Evolutionary conservation across 768 basidiomycete genomes (phyloP), one percentile per base, ranked within the genome.

Genomic region (Fibroporia radiculosa): DNA sequence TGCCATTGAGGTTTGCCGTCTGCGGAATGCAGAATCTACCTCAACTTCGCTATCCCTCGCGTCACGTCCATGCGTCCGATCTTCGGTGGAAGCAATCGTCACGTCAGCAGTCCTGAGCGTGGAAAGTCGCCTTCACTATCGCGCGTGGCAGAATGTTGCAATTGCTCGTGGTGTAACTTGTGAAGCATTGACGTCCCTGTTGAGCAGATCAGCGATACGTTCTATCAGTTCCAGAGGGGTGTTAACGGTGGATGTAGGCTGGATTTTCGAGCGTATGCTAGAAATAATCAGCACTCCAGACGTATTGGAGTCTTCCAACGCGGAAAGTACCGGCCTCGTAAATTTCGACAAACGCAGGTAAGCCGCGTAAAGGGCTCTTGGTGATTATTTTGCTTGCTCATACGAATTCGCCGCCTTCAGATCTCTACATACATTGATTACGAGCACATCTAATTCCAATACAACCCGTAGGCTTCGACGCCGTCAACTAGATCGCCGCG

Each of bases 281-380:
- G 89, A 91, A 58, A 69, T 91, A 37, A 75, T 90, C 47, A 78
- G 81, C 22, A 73, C 80, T 41, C 80, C 86, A 3, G 86, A 92
- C 58, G 69, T 80, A 13, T 63, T 87, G 6, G 74, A 78, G 37
- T 70, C 77, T 13, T 57, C 69, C 1, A 58, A 66, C n/a, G 71
- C 73, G 27, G 77, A 78, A 49, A 70, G 70, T 27, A 71, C 73
- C 33, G 72, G 66, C 28, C 72, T 91, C 28, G 73, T 92, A 35
- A 91, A 89, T 56, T 78, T 89, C 52, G 82, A 89, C 50, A 92
- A 92, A 56, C 74, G 89, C 50, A 77, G 88, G 87, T 86, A 54
- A 45, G 73, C 24, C 23, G 33, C 29, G 13, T 31, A 8, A 31
- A 8, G 29, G n/a, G 33, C 20, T 34, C 33, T 14, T 22, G n/a